These are phyloP conservation scores for Alectoria sarmentosa DNA, from an alignment of 495 filamentous ascomycete species.

Conservation along the genomic window DNA sequence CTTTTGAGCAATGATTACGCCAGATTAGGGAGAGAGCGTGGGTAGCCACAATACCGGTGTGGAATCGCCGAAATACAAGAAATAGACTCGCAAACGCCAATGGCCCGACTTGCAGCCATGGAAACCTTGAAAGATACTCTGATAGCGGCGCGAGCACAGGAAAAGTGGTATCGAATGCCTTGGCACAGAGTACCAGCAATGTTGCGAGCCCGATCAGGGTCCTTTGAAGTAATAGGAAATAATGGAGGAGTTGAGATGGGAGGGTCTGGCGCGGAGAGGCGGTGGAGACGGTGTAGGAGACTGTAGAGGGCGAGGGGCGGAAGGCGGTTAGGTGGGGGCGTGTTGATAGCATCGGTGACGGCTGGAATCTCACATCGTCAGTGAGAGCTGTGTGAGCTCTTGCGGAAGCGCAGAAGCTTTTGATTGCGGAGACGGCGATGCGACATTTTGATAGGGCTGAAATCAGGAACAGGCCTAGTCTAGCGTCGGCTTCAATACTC, in stretches of 20 bases:
- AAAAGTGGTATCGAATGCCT: conserved; percentile 31
- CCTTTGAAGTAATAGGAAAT: conserved; percentile 44
- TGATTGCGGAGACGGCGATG: not conserved
- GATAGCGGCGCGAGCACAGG: conserved; percentile 36
- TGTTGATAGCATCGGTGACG: conserved; percentile 43
- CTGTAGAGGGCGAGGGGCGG: conserved; percentile 79
- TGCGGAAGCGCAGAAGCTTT: not conserved
- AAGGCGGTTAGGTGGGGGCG: conserved; percentile 52
- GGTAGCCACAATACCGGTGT: conserved; percentile 39
- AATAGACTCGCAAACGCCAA: conserved; percentile 36
- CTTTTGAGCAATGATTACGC: too few species aligned
- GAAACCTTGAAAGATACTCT: conserved; percentile 25
- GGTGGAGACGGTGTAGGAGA: conserved; percentile 79
- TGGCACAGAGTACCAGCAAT: conserved; percentile 36
- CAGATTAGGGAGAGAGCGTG: too few species aligned
- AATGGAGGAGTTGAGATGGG: conserved; percentile 47
- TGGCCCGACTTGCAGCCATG: conserved; percentile 30
- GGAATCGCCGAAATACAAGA: conserved; percentile 42
- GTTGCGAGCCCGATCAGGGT: conserved; percentile 37
- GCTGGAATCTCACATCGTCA: not conserved
- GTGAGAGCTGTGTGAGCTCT: not conserved
- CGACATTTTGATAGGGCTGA: conserved; percentile 3
- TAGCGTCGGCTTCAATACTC: conserved; percentile 16
- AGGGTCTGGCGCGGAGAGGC: conserved; percentile 49
- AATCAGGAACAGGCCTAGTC: conserved; percentile 23